Percentiles rank a stretch among this genome's conserved stretches.
phyloP scores from a whole-genome alignment of 768 basidiomycete genomes.

The Symmetrospora coprosmae region DNA sequence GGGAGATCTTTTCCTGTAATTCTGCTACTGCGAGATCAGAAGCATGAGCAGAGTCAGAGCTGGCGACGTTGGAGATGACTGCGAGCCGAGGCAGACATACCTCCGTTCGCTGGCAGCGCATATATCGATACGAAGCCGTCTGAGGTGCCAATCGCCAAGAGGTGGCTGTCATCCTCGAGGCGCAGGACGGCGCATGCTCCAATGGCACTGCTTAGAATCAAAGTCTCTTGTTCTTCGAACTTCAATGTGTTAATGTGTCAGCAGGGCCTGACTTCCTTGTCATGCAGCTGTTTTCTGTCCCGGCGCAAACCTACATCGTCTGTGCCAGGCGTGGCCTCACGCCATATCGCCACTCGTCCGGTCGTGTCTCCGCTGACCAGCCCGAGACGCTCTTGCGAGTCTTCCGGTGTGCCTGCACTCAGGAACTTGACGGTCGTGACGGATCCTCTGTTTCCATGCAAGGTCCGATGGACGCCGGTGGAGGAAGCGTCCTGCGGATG shows the following conservation, averaged over 20 bases:
- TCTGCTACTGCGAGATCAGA: conserved; percentile 33
- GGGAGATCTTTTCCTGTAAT: conserved; percentile 47
- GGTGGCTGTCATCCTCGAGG: no score
- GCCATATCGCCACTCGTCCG: conserved; percentile 58
- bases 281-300: conserved; percentile 27
- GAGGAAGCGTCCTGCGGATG: conserved; percentile 42
- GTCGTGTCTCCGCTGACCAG: conserved; percentile 64
- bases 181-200: no score
- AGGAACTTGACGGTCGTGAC: conserved; percentile 68
- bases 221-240: no score
- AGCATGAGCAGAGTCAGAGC: no score
- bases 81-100: no score
- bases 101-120: no score
- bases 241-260: no score
- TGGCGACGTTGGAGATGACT: no score
- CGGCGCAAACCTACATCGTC: conserved; percentile 30
- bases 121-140: no score
- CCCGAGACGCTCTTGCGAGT: conserved; percentile 27
- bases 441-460: conserved; percentile 58
- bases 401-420: conserved; percentile 28
- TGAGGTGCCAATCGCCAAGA: no score
- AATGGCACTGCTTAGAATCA: no score
- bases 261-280: conserved; percentile 26
- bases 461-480: conserved; percentile 51
- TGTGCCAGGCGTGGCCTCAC: no score